Evolutionary conservation across 2,329 filamentous ascomycete genomes (phyloP).

Genomic region (Aquanectria penicillioides): DNA sequence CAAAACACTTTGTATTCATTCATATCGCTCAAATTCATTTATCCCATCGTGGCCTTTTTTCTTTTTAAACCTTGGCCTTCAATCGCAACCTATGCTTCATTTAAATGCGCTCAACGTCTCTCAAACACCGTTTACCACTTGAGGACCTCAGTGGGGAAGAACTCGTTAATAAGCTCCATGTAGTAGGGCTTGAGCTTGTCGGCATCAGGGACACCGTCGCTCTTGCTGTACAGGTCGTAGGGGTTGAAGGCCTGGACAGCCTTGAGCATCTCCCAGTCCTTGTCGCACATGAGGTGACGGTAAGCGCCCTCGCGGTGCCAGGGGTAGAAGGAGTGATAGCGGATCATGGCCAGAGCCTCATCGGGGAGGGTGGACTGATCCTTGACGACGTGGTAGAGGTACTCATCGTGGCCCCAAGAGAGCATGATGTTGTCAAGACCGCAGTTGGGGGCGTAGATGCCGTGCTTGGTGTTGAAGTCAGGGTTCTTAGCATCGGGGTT

Average conservation of each 20-base stretch:
- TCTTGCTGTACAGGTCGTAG: slow-evolving; percentile 93
- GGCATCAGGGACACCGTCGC: slow-evolving; percentile 79
- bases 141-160: slow-evolving; percentile 51
- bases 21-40: slow-evolving; percentile 22
- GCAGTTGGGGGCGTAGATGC: slow-evolving; percentile 83
- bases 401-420: slow-evolving; percentile 90
- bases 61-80: not conserved
- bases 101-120: not conserved
- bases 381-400: slow-evolving; percentile 87
- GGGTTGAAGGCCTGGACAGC: slow-evolving; percentile 90
- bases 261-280: slow-evolving; percentile 81
- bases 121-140: slow-evolving; percentile 47
- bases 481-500: slow-evolving; percentile 80
- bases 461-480: slow-evolving; percentile 79
- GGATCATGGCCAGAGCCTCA: slow-evolving; percentile 90
- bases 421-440: slow-evolving; percentile 90
- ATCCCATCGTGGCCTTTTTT: slow-evolving; percentile 13
- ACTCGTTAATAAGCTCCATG: slow-evolving; percentile 55
- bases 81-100: slow-evolving; percentile 11
- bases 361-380: slow-evolving; percentile 81
- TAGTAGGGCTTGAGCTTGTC: slow-evolving; percentile 75
- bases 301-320: slow-evolving; percentile 90
- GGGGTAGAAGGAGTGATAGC: slow-evolving; percentile 93
- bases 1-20: slow-evolving; percentile 16
- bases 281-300: slow-evolving; percentile 81